Base-by-base conservation (phyloP, 345 rosid genomes). In the Streptanthus diversifolius region DNA sequence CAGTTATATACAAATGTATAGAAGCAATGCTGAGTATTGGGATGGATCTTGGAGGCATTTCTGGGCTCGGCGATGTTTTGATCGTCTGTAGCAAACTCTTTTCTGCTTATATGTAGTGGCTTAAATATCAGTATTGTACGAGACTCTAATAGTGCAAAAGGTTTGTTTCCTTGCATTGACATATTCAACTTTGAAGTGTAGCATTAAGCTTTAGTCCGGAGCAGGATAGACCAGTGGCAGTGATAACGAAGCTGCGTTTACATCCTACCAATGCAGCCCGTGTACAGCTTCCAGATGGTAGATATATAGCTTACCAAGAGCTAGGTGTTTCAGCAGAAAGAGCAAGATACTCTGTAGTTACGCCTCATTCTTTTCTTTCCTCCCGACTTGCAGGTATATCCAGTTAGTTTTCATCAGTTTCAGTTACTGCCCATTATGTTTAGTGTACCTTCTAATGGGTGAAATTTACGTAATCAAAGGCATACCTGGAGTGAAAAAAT, bases 241-340 rank as follows among this genome's bases (percentile, higher is more conserved):
- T 81, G 84, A 47, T 73, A 18, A 66, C 0, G 52, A 85, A 80
- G 77, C 77, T 90, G 81, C 80, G 83, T 14, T 21, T 80, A 63
- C 93, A 93, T 82, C 93, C 90, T 77, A 82, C 93, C 7, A 45
- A 69, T 63, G 98, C 95, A 24, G 71, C 64, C 19, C 85, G 84
- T 17, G 64, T 90, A 54, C 76, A 73, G 77, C 96, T 93, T 80
- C 97, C 97, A 4, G 97, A 93, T 82, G 98, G 96, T 44, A 85
- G 98, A 81, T 80, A 78, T 56, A 65, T 89, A 66, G 98, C 97
- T 78, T 93, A 89, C 84, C 77, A 61, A 7, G 96, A 86, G 60
- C 69, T 54, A 5, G 98, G 98, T 66, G 95, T 93, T 77, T 68
- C 90, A 5, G 89, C 88, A 9, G 79, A 83, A 41, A 86, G 82